These are phyloP conservation scores for Termitomyces sp. DNA, from an alignment of 768 basidiomycete genomes.

Conservation along the genomic window DNA sequence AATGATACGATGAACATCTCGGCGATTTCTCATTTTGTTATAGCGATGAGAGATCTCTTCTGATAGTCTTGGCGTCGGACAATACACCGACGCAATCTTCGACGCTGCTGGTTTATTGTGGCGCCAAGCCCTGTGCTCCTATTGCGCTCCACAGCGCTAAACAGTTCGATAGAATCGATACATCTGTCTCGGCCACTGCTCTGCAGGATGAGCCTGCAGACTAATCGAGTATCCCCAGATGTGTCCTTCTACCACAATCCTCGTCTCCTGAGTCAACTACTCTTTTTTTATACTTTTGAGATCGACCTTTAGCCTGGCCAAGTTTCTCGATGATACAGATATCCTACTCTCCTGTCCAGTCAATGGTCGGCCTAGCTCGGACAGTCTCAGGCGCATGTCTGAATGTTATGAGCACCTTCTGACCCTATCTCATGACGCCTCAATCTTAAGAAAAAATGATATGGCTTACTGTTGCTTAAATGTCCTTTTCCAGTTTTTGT, in stretches of 20 bases:
- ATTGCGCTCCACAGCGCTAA: background rate
- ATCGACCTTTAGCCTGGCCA: background rate
- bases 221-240: background rate
- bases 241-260: no score
- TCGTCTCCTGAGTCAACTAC: background rate
- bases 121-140: background rate
- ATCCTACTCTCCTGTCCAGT: background rate
- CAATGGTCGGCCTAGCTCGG: background rate
- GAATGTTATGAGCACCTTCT: background rate
- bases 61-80: background rate
- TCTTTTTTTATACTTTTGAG: background rate
- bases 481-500: no score
- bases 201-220: background rate
- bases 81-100: no score
- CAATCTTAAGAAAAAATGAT: background rate
- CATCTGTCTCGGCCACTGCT: background rate
- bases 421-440: background rate
- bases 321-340: background rate
- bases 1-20: background rate
- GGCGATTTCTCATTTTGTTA: background rate
- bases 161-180: no score
- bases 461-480: background rate
- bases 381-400: background rate
- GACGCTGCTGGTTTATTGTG: background rate
- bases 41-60: background rate